Percentiles rank a stretch among this genome's conserved stretches.
phyloP scores from a whole-genome alignment of 352 stramenopile genomes.

The Pythium guiyangense region DNA sequence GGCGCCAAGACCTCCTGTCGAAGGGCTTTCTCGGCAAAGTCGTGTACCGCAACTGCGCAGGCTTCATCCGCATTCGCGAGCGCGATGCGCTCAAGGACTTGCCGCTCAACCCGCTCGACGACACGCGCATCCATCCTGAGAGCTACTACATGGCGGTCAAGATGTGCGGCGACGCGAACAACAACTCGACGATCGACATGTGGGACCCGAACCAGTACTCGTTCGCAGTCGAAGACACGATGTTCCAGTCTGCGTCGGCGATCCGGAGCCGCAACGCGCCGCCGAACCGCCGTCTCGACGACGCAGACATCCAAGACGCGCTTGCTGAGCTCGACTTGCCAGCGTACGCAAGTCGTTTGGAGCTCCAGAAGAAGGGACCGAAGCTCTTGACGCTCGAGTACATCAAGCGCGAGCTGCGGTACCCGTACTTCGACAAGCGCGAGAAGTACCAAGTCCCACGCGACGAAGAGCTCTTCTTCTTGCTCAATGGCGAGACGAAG shows the following conservation, averaged over 20 bases:
- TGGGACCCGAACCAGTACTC: slow-evolving; percentile 90
- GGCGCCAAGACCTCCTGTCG: slow-evolving; percentile 81
- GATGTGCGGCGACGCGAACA: slow-evolving; percentile 89
- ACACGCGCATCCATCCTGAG: slow-evolving; percentile 86
- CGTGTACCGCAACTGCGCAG: slow-evolving; percentile 85
- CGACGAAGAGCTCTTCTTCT: slow-evolving; percentile 84
- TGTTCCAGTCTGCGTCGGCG: slow-evolving; percentile 85
- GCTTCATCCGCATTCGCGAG: slow-evolving; percentile 86
- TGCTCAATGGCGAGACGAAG: slow-evolving; percentile 79
- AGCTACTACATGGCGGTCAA: slow-evolving; percentile 92
- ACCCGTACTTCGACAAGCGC: slow-evolving; percentile 88
- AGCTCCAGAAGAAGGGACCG: slow-evolving; percentile 87
- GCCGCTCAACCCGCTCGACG: slow-evolving; percentile 82
- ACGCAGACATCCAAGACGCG: slow-evolving; percentile 84
- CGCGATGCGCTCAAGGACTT: slow-evolving; percentile 80
- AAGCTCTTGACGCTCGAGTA: slow-evolving; percentile 86
- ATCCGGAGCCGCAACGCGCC: slow-evolving; percentile 67
- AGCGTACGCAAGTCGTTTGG: slow-evolving; percentile 79
- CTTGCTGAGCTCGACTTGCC: slow-evolving; percentile 84
- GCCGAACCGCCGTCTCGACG: slow-evolving; percentile 48
- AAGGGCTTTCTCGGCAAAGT: slow-evolving; percentile 82
- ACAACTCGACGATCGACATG: slow-evolving; percentile 90
- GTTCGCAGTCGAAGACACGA: slow-evolving; percentile 88
- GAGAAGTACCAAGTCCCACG: slow-evolving; percentile 80
- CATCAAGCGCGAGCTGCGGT: slow-evolving; percentile 87